These are phyloP conservation scores for Cunninghamia lanceolata DNA, from an alignment of 75 land plant species.

Conservation along the genomic window DNA sequence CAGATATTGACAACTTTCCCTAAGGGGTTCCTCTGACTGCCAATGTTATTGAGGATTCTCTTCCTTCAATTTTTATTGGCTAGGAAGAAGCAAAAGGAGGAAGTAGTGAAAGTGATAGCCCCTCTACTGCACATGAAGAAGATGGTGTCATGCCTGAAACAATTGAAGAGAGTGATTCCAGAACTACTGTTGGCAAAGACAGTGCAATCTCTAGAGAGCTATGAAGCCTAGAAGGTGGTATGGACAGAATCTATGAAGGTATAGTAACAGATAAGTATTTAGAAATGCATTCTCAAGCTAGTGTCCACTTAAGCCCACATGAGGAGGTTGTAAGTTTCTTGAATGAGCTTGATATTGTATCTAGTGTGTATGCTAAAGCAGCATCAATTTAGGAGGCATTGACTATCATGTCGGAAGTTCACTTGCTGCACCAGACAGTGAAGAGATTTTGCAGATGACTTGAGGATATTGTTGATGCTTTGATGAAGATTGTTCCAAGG, in stretches of 20 bases:
- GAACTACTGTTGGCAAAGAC: too few species aligned
- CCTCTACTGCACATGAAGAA: too few species aligned
- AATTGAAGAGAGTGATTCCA: too few species aligned
- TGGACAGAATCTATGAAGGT: constrained; percentile 14
- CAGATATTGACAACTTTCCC: too few species aligned
- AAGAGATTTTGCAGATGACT: constrained; percentile 26
- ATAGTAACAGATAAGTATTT: constrained; percentile 11
- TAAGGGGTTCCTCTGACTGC: too few species aligned
- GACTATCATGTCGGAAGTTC: constrained; percentile 9
- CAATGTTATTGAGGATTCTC: too few species aligned
- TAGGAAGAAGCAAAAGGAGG: too few species aligned
- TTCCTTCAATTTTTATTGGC: too few species aligned
- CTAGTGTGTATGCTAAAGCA: not conserved
- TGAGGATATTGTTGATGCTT: constrained; percentile 41
- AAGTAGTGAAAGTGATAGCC: too few species aligned
- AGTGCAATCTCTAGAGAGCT: constrained; percentile 34
- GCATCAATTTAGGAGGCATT: constrained; percentile 11
- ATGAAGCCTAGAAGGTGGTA: constrained; percentile 29
- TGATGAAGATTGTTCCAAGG: too few species aligned
- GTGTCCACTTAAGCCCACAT: constrained; percentile 1
- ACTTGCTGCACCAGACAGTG: constrained; percentile 34
- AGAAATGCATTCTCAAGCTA: constrained; percentile 2
- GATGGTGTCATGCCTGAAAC: too few species aligned
- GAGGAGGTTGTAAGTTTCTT: constrained; percentile 25
- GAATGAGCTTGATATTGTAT: constrained; percentile 41